Evolutionary conservation across 306 rosid species (phyloP).

Genomic region (Glycine soja): DNA sequence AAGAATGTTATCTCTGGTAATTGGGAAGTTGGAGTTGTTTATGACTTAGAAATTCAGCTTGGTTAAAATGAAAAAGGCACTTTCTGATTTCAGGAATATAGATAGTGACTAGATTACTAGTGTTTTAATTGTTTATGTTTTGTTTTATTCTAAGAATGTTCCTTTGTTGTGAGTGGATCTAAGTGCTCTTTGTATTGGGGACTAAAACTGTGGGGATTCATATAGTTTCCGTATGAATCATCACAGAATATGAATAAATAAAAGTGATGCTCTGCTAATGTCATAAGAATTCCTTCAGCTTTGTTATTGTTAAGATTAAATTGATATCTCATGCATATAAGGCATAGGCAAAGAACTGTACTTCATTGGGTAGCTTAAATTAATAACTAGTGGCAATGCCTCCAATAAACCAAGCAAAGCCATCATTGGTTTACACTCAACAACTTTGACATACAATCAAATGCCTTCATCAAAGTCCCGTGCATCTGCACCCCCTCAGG

Average conservation of each 20-base stretch:
- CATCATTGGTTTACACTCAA: not conserved
- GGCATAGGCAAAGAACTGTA: not conserved
- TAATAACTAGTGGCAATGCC: not conserved
- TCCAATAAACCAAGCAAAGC: not conserved
- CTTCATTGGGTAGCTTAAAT: not conserved
- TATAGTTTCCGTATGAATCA: slow-evolving; percentile 19
- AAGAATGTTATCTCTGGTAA: slow-evolving; percentile 61
- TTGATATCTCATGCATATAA: not conserved
- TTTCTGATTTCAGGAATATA: not conserved
- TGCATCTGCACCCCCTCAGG: too few species aligned
- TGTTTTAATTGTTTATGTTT: slow-evolving; percentile 21
- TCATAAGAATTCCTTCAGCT: not conserved
- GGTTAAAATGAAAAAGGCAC: slow-evolving; percentile 22
- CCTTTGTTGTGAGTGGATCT: slow-evolving; percentile 21
- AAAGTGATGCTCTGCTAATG: not conserved
- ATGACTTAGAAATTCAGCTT: slow-evolving; percentile 70
- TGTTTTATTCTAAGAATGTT: slow-evolving; percentile 34
- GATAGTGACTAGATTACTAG: slow-evolving; percentile 8
- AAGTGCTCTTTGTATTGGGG: slow-evolving; percentile 33
- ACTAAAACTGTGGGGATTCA: not conserved
- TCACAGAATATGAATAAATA: slow-evolving; percentile 37
- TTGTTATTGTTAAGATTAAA: not conserved
- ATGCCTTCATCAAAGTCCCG: too few species aligned
- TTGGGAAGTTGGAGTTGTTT: slow-evolving; percentile 73
- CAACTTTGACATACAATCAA: slow-evolving; percentile 7